phyloP scores from a whole-genome alignment of 345 rosid species.

The Eucalyptus cloeziana region DNA sequence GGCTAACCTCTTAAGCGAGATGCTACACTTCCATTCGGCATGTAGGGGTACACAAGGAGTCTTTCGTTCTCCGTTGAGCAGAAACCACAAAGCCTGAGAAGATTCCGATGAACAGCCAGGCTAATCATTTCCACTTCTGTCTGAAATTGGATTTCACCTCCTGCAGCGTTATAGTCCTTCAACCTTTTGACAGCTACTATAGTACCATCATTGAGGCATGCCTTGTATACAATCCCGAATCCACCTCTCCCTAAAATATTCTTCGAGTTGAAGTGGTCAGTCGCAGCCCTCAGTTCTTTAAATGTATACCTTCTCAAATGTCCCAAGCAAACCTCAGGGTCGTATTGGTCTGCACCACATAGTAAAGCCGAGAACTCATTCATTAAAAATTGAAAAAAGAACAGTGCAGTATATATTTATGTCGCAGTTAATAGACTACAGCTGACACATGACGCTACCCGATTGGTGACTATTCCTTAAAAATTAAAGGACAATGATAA shows the following conservation, averaged over 20 bases:
- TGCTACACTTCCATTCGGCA: conserved; percentile 95
- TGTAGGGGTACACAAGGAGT: conserved; percentile 89
- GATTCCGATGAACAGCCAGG: conserved; percentile 93
- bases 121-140: conserved; percentile 96
- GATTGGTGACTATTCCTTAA: not conserved
- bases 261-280: conserved; percentile 75
- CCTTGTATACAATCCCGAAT: conserved; percentile 92
- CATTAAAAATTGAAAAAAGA: not conserved
- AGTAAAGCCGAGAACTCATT: not conserved
- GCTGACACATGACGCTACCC: not conserved
- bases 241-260: conserved; percentile 93
- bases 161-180: conserved; percentile 76
- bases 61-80: conserved; percentile 88
- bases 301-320: conserved; percentile 79
- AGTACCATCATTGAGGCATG: conserved; percentile 60
- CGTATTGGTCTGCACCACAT: conserved; percentile 67
- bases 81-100: conserved; percentile 90
- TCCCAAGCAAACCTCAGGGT: conserved; percentile 80
- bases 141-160: conserved; percentile 96
- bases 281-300: conserved; percentile 88
- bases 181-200: conserved; percentile 96
- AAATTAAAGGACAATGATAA: not conserved
- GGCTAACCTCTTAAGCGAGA: conserved; percentile 78
- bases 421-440: not conserved
- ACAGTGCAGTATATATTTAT: not conserved